Conservation (phyloP, 1,284 basidiomycete species). For the Rhizopogon parksii region DNA sequence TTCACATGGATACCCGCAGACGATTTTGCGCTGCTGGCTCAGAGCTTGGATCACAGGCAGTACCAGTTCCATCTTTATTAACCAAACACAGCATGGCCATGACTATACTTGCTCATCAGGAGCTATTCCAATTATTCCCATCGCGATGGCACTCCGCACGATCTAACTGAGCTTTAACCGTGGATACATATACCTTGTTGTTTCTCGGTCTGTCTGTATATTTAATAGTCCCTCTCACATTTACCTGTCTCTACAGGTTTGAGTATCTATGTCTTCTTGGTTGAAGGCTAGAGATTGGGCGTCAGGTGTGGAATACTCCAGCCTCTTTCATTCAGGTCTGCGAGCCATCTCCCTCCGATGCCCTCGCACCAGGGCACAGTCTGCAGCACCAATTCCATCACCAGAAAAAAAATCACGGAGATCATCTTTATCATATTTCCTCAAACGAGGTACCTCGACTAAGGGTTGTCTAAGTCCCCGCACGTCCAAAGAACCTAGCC, state of each 20-base stretch:
- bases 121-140: not conserved
- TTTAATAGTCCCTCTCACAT: constrained; percentile 1
- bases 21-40: not conserved
- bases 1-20: not conserved
- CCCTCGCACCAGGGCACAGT: constrained; percentile 6
- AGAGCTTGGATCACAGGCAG: not conserved
- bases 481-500: constrained; percentile 5
- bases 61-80: not conserved
- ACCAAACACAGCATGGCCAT: not conserved
- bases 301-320: constrained; percentile 25
- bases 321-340: constrained; percentile 23
- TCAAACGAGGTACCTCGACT: constrained; percentile 1
- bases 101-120: not conserved
- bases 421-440: constrained; percentile 9
- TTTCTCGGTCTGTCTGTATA: not conserved
- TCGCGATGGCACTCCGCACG: constrained; percentile 4
- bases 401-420: constrained; percentile 4
- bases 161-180: constrained; percentile 12
- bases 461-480: constrained; percentile 3
- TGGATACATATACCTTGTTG: constrained; percentile 20
- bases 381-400: constrained; percentile 8
- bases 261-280: constrained; percentile 25
- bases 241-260: not conserved
- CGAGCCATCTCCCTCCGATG: constrained; percentile 19
- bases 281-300: constrained; percentile 25